Evolutionary conservation across 2,329 filamentous ascomycete genomes (phyloP), one percentile per base, ranked within the genome.

Genomic region (Pseudogymnoascus sp.): DNA sequence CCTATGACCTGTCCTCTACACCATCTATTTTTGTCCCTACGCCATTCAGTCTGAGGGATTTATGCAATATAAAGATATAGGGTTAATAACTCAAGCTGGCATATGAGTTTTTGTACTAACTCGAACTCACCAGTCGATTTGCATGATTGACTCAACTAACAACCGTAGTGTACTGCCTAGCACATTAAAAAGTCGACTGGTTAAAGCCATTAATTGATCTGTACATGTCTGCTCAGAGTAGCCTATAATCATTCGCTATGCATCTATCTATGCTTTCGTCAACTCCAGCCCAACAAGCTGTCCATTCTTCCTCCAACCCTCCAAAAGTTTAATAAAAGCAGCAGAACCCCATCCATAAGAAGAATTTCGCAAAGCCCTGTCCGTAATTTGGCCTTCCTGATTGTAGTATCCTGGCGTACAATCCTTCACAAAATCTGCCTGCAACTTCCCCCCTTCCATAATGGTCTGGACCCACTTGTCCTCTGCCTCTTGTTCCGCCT

Each of bases 371-470:
- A 45, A 45, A 23, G 18, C 40, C 12, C 40, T 45, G 6, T 26
- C 39, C 5, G 61, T 16, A 11, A 57, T 16, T 23, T 62, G 11
- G 16, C 42, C 61, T 23, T 62, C 61, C 21, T 57, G 23, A 14
- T 62, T 62, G 39, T 57, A 62, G 31, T 62, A 62, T 8, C 61
- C 39, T 21, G 61, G 61, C 21, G 61, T 62, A 37, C 61, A 62
- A 23, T 62, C 40, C 12, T 34, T 31, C 14, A 62, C 39, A 57
- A 59, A 57, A 14, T 26, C 39, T 31, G 5, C 7, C 21, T 47
- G 31, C 23, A 62, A 34, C 8, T 54, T 57, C 14, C 42, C 39
- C 10, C 26, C 18, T 23, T 62, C 40, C 14, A 37, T 16, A 31
- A 62, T 62, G 18, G 39, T 62, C 16, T 62, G 6, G 4, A 62